Evolutionary conservation across 768 basidiomycete genomes (phyloP), one percentile per base, ranked within the genome.

Genomic region (Stropharia rugosoannulata): DNA sequence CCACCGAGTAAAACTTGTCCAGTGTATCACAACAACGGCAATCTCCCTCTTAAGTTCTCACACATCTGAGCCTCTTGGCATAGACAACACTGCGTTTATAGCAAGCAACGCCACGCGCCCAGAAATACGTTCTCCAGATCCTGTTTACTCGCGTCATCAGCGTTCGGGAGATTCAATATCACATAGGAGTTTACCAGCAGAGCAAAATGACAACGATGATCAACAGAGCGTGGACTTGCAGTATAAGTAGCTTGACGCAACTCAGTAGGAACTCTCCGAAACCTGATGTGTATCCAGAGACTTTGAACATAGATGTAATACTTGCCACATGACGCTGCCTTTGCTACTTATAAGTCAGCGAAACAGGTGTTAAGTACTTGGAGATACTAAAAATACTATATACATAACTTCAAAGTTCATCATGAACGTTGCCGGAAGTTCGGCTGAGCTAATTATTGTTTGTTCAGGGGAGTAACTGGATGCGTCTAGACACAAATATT

Each of bases 21-120:
- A 63, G 60, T 56, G 60, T 29, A 50, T 61, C 42, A 61, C 62
- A 5, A 47, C 59, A 47, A 56, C 56, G 6, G 55, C 58, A 16
- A 58, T 63, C 51, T 56, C 61, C 13, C 44, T 65, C 50, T 59
- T 60, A 37, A 56, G 54, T 48, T 50, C 49, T 22, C 48, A 53
- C 3, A 49, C 58, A 29, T 56, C 49, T 45, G 62, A 62, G 58
- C 41, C 56, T n/a, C 49, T 58, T 54, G 57, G 49, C 51, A 11
- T 46, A n/a, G 53, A 58, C 15, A 52, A 48, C 36, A 43, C 62
- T 22, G 35, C 43, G 16, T 56, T 52, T 35, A 44, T 16, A 18
- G 51, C 62, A 12, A 55, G 58, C 29, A 32, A 32, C 19, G 37
- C 54, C 7, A 47, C 40, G 15, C 49, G 59, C n/a, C 57, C 59